Evolutionary conservation across 257 asterid species (phyloP), one percentile per base, ranked within the genome.

Genomic region (Petunia secreta): DNA sequence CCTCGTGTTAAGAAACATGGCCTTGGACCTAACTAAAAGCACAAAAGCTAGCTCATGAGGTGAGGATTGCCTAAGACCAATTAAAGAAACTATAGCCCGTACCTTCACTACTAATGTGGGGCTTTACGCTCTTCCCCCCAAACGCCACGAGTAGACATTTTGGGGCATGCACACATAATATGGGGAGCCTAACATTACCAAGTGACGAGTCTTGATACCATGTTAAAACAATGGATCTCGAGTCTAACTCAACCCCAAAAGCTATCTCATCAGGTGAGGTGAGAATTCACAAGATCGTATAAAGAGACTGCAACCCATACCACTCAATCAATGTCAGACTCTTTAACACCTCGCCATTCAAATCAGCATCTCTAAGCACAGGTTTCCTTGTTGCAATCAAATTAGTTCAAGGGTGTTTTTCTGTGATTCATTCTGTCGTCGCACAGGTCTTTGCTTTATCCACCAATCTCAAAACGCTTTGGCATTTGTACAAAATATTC

Each of bases 331-430:
- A 57, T 57, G 57, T 10, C 14, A 4, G 57, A 15, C 36, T 73
- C 77, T 4, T 4, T 73, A 73, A 50, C 58, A 50, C 13, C 63
- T 52, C 36, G 78, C 36, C 52, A 50, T 58, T 73, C 78, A 6
- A 73, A 73, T 50, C 63, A 50, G 37, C n/a, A 36, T 73, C 48
- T 73, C 4, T 36, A 50, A 73, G 63, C 25, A 11, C 55, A 36
- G 48, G 14, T 50, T 73, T 73, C 78, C 37, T 13, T 52, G 63
- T 9, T 11, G 78, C 78, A 50, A 7, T 13, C 62, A 50, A 36
- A 73, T 37, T 36, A 73, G 46, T 73, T 73, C 78, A 11, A 50
- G 34, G 78, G 46, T 52, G 36, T 46, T 50, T 14, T 73, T 50
- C 13, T 46, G 25, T 25, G 25, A 25, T 25, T 25, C 25, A 25